Conservation (phyloP, 2,329 filamentous ascomycete genomes). For the Neospermospora avenae region DNA sequence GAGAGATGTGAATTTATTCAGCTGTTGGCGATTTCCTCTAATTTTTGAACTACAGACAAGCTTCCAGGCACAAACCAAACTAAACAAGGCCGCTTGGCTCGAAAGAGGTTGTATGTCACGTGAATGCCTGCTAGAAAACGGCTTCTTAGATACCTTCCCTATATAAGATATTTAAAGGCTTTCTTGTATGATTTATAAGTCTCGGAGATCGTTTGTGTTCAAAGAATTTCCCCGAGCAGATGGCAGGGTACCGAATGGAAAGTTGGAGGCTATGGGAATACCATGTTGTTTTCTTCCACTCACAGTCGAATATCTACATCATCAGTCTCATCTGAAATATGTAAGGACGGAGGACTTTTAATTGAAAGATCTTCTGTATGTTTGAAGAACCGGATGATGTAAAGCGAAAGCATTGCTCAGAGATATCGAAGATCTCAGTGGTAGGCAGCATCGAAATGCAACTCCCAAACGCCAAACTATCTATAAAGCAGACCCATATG, state of each 20-base stretch:
- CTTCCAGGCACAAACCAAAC: neutral
- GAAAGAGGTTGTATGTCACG: neutral
- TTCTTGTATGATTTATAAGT: no score
- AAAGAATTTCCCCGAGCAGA: no score
- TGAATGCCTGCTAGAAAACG: neutral
- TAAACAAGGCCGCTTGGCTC: neutral
- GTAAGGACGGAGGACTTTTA: neutral
- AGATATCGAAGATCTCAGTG: neutral
- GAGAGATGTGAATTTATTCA: conserved; percentile 8
- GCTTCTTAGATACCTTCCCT: no score
- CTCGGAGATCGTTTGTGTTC: no score
- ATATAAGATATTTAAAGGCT: no score
- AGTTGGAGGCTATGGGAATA: no score
- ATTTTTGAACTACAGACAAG: neutral
- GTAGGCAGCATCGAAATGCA: neutral
- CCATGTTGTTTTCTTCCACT: no score
- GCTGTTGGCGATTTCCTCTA: neutral
- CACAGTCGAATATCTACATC: no score
- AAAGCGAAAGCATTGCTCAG: neutral
- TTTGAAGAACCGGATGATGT: neutral
- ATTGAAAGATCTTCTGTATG: neutral
- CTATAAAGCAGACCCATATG: conserved; percentile 4
- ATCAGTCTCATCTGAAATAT: no score
- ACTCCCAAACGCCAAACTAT: conserved; percentile 11
- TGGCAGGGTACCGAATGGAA: no score